These are phyloP conservation scores for Cadophora luteo-olivacea DNA, from an alignment of 2,329 filamentous ascomycete species.

Conservation along the genomic window DNA sequence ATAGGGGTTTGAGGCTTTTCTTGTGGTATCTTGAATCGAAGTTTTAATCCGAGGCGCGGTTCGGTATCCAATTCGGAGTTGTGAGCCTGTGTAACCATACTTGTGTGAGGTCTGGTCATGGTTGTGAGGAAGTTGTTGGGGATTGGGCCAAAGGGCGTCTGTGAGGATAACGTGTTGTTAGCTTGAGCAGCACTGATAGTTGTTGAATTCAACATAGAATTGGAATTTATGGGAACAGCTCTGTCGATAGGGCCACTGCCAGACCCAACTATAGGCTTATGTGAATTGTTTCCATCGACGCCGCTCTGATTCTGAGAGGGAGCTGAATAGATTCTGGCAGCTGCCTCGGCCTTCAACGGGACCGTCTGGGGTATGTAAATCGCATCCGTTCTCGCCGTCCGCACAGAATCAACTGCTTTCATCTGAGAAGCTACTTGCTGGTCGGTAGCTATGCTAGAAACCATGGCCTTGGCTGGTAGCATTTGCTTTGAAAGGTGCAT, in stretches of 20 bases:
- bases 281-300: background rate
- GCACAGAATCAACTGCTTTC: background rate
- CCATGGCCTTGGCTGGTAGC: slow-evolving; percentile 1
- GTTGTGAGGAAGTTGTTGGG: slow-evolving; percentile 1
- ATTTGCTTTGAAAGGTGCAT: background rate
- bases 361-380: background rate
- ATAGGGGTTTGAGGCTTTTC: slow-evolving; percentile 7
- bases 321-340: background rate
- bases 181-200: background rate
- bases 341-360: background rate
- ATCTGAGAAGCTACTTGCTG: background rate
- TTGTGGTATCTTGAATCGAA: slow-evolving; percentile 5
- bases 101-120: background rate
- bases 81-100: background rate
- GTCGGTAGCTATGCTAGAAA: slow-evolving; percentile 7
- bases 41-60: background rate
- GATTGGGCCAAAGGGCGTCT: background rate
- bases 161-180: background rate
- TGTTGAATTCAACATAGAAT: background rate
- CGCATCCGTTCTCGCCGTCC: background rate
- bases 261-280: background rate
- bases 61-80: background rate
- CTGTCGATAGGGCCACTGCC: background rate
- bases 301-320: background rate
- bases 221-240: background rate